Evolutionary conservation across 2,329 filamentous ascomycete species (phyloP), one percentile per base, ranked within the genome.

Genomic region (Ascochyta fabae): DNA sequence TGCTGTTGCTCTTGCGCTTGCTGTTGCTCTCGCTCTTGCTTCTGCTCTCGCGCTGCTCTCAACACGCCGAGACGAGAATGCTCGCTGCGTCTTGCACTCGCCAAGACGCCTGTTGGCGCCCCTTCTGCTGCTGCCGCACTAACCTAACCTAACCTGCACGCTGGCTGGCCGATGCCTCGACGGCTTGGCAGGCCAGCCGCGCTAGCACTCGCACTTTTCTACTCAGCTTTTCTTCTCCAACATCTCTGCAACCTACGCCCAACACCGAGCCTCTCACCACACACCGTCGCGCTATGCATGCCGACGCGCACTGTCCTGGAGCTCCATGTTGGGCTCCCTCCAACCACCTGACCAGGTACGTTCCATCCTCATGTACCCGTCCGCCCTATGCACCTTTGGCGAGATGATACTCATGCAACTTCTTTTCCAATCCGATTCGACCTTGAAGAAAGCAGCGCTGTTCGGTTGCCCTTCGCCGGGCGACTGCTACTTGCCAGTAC

Each of bases 401-500:
- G 84, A 87, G 89, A 92, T 92, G 90, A 92, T 85, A 90, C 82
- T 76, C 79, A 82, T 81, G 80, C 81, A 76, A 89, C 89, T 92
- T 92, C 89, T 91, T 92, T 92, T 90, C 88, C 88, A 84, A 87
- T 83, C 88, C 80, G 88, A 93, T 84, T 91, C 90, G 90, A 86
- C 88, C 88, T 88, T 93, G 90, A 92, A 86, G 87, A 91, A 88
- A 81, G 65, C 74, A 80, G 80, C 82, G 84, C 84, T 88, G 80
- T 84, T 62, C 87, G 88, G 86, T 81, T 73, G 79, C 79, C 78
- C 79, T 76, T 81, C 80, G 79, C 83, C 81, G 80, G 81, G 77
- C 73, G 83, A 86, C 87, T 91, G 90, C 88, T 92, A 92, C 90
- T 92, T 90, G 90, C 90, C 90, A 93, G 90, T 92, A 92, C 88